Base-by-base conservation (phyloP, 78 protist genomes). In the Planoprotostelium fungivorum region DNA sequence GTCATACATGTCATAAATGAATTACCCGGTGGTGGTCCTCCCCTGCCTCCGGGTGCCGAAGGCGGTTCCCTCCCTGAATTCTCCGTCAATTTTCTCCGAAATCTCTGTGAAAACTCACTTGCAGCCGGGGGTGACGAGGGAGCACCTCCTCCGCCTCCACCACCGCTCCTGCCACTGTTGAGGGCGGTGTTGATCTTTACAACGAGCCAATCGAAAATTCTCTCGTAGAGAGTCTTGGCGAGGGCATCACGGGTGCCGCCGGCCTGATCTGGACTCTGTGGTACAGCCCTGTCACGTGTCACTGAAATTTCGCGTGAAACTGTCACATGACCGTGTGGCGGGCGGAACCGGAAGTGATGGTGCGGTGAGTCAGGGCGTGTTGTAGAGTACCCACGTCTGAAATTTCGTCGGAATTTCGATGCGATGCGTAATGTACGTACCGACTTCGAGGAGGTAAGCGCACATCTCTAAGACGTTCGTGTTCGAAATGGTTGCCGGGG, bases 161-260 rank as follows among this genome's bases (percentile, higher is more conserved):
- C n/a, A n/a, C n/a, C n/a, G n/a, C n/a, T n/a, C n/a, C n/a, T n/a
- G n/a, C n/a, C n/a, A n/a, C n/a, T n/a, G n/a, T 90, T 87, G 91
- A 95, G 89, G 28, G 95, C 89, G 0, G 1, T 29, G 88, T 96
- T 96, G 92, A 94, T 88, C n/a, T 95, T 88, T 36, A 86, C 83
- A 1, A 97, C 97, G 28, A 97, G 89, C 93, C 95, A 94, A 34
- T 93, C 92, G 88, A 98, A 98, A 73, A 93, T 38, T 37, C 94
- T 90, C 34, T 91, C 96, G 91, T 98, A 98, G 34, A 95, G 31
- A 23, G 94, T 96, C 90, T 95, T 97, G 83, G 96, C 93, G 0
- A 98, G 95, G 35, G 99, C 96, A 38, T 97, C 97, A n/a, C 98
- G 86, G 1, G 94, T 90, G 86, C 90, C 91, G 25, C 85, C 88